Evolutionary conservation across 2,329 filamentous ascomycete genomes (phyloP).

Genomic region (Pleomassaria siparia): DNA sequence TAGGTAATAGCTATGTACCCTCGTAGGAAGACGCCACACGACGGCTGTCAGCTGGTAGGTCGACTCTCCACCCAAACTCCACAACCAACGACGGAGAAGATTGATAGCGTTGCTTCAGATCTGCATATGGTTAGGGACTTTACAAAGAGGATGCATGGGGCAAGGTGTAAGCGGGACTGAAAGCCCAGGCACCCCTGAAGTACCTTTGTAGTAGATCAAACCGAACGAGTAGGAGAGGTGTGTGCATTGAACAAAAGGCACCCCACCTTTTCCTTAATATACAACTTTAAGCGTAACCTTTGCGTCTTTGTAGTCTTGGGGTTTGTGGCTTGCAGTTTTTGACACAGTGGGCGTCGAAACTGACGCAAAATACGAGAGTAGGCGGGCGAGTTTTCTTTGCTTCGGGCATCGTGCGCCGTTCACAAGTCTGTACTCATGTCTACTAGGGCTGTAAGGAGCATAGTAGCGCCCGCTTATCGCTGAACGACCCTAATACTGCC

Average conservation of each 20-base stretch:
- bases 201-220: conserved; percentile 27
- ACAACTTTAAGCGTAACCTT: neutral
- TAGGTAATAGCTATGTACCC: too few relatives aligned
- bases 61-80: neutral
- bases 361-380: neutral
- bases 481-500: neutral
- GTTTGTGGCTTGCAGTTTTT: too few relatives aligned
- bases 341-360: conserved; percentile 11
- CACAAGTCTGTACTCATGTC: neutral
- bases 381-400: neutral
- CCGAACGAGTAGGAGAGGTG: conserved; percentile 14
- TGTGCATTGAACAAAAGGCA: conserved; percentile 14
- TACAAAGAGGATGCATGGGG: conserved; percentile 4
- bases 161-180: conserved; percentile 16
- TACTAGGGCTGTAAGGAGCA: neutral
- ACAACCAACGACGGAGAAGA: conserved; percentile 1
- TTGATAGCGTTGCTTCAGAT: conserved; percentile 13
- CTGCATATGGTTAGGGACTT: conserved; percentile 15
- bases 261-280: conserved; percentile 6
- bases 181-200: conserved; percentile 14
- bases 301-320: conserved; percentile 4
- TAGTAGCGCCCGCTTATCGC: neutral
- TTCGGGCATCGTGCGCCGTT: neutral
- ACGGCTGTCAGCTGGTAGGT: conserved; percentile 5
- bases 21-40: neutral